phyloP scores from a whole-genome alignment of 495 filamentous ascomycete genomes.

The Xylaria longipes region DNA sequence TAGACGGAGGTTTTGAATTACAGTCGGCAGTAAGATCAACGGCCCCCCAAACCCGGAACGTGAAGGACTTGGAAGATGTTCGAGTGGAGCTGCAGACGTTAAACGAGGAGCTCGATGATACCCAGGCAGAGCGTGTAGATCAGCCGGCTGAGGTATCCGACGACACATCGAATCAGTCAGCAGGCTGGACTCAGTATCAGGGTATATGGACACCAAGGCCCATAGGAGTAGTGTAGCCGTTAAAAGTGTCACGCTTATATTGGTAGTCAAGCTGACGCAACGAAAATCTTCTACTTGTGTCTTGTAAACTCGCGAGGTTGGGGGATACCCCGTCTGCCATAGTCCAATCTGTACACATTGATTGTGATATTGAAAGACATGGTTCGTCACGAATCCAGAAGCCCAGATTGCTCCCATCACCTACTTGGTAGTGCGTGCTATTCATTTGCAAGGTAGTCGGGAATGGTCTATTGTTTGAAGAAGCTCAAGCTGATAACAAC shows the following conservation, averaged over 20 bases:
- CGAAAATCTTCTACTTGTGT: neutral
- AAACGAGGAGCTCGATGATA: slow-evolving; percentile 31
- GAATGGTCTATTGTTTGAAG: neutral
- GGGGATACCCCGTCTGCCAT: neutral
- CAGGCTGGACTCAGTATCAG: slow-evolving; percentile 59
- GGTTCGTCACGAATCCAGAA: neutral
- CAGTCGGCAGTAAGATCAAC: slow-evolving; percentile 27
- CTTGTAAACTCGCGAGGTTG: neutral
- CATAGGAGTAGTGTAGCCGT: slow-evolving; percentile 59
- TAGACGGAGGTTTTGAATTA: slow-evolving; percentile 35
- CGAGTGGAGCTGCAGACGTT: slow-evolving; percentile 39
- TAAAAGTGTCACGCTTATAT: neutral
- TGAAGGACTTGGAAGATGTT: slow-evolving; percentile 38
- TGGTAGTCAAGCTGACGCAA: neutral
- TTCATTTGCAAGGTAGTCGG: neutral
- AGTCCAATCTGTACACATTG: neutral
- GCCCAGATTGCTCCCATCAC: neutral
- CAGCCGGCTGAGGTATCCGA: slow-evolving; percentile 18
- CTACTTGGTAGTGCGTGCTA: neutral
- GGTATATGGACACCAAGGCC: slow-evolving; percentile 67
- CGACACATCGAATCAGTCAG: slow-evolving; percentile 28
- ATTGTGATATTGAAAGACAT: neutral
- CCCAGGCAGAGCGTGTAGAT: slow-evolving; percentile 21
- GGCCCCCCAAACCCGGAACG: slow-evolving; percentile 4
- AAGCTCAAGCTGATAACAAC: neutral